Evolutionary conservation across 1,139 yeast species (phyloP), one percentile per base, ranked within the genome.

Genomic region (Kodamaea fungicola): DNA sequence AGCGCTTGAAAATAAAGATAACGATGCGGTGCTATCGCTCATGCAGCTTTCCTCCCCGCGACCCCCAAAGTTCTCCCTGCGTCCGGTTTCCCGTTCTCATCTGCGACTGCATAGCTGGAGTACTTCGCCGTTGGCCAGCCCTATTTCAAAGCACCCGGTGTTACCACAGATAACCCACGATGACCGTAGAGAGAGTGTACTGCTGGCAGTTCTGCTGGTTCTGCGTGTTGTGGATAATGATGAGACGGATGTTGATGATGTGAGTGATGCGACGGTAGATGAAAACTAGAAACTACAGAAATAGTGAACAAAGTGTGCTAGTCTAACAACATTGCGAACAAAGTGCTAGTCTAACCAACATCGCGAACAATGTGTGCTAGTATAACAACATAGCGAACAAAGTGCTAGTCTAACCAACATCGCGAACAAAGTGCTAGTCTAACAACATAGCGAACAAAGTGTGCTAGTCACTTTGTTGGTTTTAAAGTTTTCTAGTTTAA

Each of bases 31-130:
- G 8, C 52, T 61, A 34, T 67, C 74, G 12, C 54, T 70, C 37
- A 70, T 70, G 75, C 66, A 74, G 28, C 54, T 70, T 33, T 61
- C 74, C 25, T 65, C 73, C 4, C 74, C 75, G 2, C 72, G 67
- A 44, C 43, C 64, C 4, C 52, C 55, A 25, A 66, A 63, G 39
- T 61, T 61, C 42, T 22, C 22, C 26, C 33, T 33, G 33, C 27
- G 40, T n/a, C 34, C 46, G 16, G 68, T 62, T 45, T 58, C 64
- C 32, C 42, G 71, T 34, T 57, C 52, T 22, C 69, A 60, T 24
- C 57, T 63, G 35, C 43, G 70, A 33, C 57, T 51, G 28, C 67
- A 58, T 19, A 66, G 71, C 41, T 45, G 54, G 34, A 57, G 49
- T 36, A 57, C 50, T 28, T 38, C 43, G 19, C 38, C 38, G n/a